Conservation (phyloP, 2,329 filamentous ascomycete genomes). For the Colletotrichum paranaense region DNA sequence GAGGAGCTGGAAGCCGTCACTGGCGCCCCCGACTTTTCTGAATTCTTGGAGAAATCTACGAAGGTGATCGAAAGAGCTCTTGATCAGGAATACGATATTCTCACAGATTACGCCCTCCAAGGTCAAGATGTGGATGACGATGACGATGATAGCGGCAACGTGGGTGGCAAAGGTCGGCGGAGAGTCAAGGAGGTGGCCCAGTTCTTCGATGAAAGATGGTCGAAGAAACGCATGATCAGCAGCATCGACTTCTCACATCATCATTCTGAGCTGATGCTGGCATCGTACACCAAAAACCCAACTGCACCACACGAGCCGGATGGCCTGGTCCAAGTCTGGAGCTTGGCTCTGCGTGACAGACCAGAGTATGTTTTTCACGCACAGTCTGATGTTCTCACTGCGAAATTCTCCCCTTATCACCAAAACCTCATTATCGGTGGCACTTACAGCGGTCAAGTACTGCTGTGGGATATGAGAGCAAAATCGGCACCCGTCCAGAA, state of each 20-base stretch:
- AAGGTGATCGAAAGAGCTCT: constrained; percentile 97
- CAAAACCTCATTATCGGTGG: constrained; percentile 96
- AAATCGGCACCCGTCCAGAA: constrained; percentile 93
- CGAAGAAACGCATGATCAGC: constrained; percentile 97
- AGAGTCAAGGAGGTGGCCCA: constrained; percentile 89
- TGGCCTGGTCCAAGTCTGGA: constrained; percentile 96
- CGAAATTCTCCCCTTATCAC: constrained; percentile 98
- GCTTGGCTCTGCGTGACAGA: constrained; percentile 90
- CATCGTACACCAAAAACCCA: constrained; percentile 97
- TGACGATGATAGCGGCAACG: constrained; percentile 80
- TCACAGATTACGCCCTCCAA: constrained; percentile 92
- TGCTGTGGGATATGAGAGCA: constrained; percentile 95
- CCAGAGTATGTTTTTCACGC: constrained; percentile 98
- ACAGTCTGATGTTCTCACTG: constrained; percentile 93
- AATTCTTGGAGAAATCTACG: constrained; percentile 94
- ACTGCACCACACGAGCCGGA: constrained; percentile 94
- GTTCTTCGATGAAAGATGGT: constrained; percentile 96
- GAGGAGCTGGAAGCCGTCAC: constrained; percentile 94
- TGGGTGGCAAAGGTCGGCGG: constrained; percentile 76
- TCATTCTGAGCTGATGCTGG: constrained; percentile 91
- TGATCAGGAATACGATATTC: constrained; percentile 95
- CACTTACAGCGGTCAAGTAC: constrained; percentile 94
- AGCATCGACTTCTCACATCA: constrained; percentile 96
- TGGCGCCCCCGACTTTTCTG: constrained; percentile 90
- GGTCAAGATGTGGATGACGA: constrained; percentile 83